phyloP scores from a whole-genome alignment of 139 green algal genomes.

The Nannochloris sp. region DNA sequence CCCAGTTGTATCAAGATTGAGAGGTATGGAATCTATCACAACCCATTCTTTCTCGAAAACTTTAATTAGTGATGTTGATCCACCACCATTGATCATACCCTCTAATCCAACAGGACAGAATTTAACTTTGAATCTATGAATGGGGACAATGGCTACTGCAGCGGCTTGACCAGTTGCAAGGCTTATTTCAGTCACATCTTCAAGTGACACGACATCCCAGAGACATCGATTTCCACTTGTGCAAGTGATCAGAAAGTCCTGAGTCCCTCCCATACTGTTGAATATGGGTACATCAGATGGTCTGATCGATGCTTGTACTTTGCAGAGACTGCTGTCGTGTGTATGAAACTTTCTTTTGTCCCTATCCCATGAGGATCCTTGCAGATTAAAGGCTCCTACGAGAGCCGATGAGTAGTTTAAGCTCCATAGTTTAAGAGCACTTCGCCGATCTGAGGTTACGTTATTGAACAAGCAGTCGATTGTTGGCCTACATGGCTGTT shows the following conservation, averaged over 20 bases:
- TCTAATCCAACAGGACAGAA: slow-evolving; percentile 57
- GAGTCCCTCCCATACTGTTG: neutral
- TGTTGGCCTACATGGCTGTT: slow-evolving; percentile 76
- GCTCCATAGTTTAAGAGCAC: slow-evolving; percentile 78
- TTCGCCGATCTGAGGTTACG: slow-evolving; percentile 59
- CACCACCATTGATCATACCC: slow-evolving; percentile 71
- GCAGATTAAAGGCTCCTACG: slow-evolving; percentile 79
- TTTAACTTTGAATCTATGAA: slow-evolving; percentile 8
- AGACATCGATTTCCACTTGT: no score
- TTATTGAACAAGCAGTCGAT: slow-evolving; percentile 83
- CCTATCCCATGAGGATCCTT: slow-evolving; percentile 78
- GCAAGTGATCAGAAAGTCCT: no score
- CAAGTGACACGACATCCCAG: no score
- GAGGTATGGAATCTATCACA: no score
- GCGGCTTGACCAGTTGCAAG: no score
- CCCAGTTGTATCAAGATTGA: no score
- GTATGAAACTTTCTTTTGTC: slow-evolving; percentile 52
- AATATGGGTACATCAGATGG: slow-evolving; percentile 49
- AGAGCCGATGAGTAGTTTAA: slow-evolving; percentile 50
- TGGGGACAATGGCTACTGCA: no score
- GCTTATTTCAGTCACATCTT: no score
- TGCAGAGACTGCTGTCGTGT: slow-evolving; percentile 31
- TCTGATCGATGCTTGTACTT: slow-evolving; percentile 25
- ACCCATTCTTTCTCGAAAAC: neutral
- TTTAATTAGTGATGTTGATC: slow-evolving; percentile 28